Conservation (phyloP, 805 yeast genomes). For the Hanseniaspora occidentalis region DNA sequence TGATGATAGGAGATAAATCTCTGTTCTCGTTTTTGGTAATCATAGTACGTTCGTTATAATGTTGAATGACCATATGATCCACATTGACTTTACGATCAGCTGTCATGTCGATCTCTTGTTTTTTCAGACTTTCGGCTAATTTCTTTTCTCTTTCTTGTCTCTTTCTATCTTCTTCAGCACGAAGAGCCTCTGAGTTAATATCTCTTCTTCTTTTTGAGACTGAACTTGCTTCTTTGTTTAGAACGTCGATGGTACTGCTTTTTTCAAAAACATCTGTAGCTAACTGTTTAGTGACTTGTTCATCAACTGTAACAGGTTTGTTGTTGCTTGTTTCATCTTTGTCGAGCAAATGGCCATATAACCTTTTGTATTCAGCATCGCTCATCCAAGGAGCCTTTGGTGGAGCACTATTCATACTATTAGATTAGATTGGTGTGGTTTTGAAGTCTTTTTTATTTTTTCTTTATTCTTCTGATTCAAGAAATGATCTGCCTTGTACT, state of each 20-base stretch:
- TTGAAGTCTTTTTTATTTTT: too few relatives aligned
- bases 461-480: too few relatives aligned
- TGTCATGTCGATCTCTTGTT: conserved; percentile 25
- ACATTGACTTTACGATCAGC: conserved; percentile 29
- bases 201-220: conserved; percentile 1
- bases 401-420: conserved; percentile 14
- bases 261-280: not conserved
- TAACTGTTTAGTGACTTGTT: conserved; percentile 7
- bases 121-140: conserved; percentile 23
- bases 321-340: conserved; percentile 7
- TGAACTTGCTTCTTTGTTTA: not conserved
- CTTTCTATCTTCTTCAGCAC: conserved; percentile 19
- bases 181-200: not conserved
- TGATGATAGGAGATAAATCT: conserved; percentile 69
- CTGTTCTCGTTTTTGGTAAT: conserved; percentile 52
- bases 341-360: conserved; percentile 14
- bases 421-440: not conserved
- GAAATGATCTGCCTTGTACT: too few relatives aligned
- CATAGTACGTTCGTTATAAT: conserved; percentile 76
- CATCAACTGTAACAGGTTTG: conserved; percentile 12
- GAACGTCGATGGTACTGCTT: not conserved
- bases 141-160: conserved; percentile 21
- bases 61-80: conserved; percentile 63
- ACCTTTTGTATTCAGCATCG: conserved; percentile 24
- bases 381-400: conserved; percentile 28